These are phyloP conservation scores for Evansstolkia leycettana DNA, from an alignment of 495 filamentous ascomycete species.

Conservation along the genomic window DNA sequence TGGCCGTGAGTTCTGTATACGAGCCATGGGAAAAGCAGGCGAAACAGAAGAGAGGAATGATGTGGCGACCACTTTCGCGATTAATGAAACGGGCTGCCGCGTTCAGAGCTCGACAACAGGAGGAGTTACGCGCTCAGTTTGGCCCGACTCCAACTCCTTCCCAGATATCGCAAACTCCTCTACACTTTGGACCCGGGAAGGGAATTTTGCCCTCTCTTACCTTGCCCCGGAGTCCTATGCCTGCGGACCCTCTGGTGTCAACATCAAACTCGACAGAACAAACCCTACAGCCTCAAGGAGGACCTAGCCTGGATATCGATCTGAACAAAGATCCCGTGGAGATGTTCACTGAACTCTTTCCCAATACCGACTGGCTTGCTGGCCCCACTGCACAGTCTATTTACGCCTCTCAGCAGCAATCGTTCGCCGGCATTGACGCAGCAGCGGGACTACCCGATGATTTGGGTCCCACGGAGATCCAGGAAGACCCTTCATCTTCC, in stretches of 20 bases:
- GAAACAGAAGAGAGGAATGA: conserved; percentile 45
- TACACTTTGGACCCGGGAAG: conserved; percentile 5
- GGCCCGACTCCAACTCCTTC: conserved; percentile 5
- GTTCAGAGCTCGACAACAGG: conserved; percentile 19
- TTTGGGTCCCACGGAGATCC: too few relatives aligned
- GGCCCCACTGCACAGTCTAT: conserved; percentile 4
- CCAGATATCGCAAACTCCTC: conserved; percentile 3
- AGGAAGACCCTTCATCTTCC: not conserved
- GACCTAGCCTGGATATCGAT: conserved; percentile 14
- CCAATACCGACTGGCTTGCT: conserved; percentile 17
- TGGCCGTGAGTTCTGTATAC: conserved; percentile 52
- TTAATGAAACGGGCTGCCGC: conserved; percentile 53
- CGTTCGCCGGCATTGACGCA: too few relatives aligned
- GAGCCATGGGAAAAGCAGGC: conserved; percentile 36
- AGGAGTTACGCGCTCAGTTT: conserved; percentile 15
- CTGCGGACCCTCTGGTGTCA: conserved; percentile 2
- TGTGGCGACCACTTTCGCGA: conserved; percentile 65
- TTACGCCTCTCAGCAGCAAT: conserved; percentile 1
- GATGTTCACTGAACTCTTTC: conserved; percentile 20
- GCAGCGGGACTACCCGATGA: too few relatives aligned
- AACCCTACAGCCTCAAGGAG: too few relatives aligned
- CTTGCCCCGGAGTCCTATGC: conserved; percentile 2
- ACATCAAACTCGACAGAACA: too few relatives aligned
- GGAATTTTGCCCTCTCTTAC: conserved; percentile 3
- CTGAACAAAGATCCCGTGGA: conserved; percentile 17